Evolutionary conservation across 805 yeast species (phyloP), one percentile per base, ranked within the genome.

Genomic region (Lipomyces yamanashiensis): DNA sequence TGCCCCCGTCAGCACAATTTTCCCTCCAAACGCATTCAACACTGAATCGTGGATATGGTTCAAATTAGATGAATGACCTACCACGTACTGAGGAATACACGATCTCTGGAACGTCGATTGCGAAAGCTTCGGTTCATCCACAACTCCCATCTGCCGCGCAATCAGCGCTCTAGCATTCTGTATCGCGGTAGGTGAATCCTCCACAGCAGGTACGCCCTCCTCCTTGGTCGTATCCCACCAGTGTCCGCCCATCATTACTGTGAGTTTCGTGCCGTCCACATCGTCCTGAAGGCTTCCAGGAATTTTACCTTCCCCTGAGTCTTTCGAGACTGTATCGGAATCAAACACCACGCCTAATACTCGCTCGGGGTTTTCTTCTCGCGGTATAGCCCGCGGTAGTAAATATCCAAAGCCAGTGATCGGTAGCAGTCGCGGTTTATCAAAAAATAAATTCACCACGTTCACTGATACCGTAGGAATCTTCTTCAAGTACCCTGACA

Each of bases 181-280:
- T 2, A 72, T 41, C 21, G 77, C 72, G 50, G 74, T 72, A 23
- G 63, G 66, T 9, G 68, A 64, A 17, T 66, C 62, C 21, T 72
- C 71, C 28, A 66, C 74, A 56, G 75, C 21, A 6, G 54, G 51
- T 9, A 62, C 47, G 8, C 54, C 56, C 23, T 34, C 60, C 17
- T 54, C 77, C 39, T 74, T 56, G 36, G 74, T 63, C 15, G 60
- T 64, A 15, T 65, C 65, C 78, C 84, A 81, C 60, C 76, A 80
- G 71, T 88, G 90, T 0, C 98, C 98, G 4, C 98, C 98, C 70
- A 92, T 77, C 98, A 93, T 93, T 33, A 90, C 82, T 0, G 99
- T 95, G 60, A 92, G 73, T 70, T 89, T 90, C 5, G 91, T 84
- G 68, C 86, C 87, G 0, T 78, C 76, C 23, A 74, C 60, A 5